Base-by-base conservation (phyloP, 257 asterid species). In the Penstemon eatonii region DNA sequence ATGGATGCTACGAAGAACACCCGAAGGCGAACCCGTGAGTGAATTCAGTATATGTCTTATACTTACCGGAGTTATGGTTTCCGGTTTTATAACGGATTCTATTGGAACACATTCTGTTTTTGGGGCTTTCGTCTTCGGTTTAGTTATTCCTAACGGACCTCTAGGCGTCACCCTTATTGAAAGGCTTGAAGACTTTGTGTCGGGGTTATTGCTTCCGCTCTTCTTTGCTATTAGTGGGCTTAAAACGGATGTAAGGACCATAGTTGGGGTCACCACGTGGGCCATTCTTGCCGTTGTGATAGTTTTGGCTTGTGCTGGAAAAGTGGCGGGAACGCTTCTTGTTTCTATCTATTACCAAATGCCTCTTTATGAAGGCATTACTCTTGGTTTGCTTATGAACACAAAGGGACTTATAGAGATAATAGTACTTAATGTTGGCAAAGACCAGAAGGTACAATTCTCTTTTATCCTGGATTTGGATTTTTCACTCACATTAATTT, bases 391-490 rank as follows among this genome's bases (percentile, higher is more conserved):
- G 64, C 91, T 94, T 70, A 89, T 94, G 99, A 94, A 94, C 66
- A 87, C 96, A 50, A 94, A 94, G 69, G 99, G 98, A n/a, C 95
- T 94, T 10, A 81, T 91, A 51, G 98, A 94, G 85, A 91, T 94
- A 85, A 94, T 94, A 63, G 91, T 91, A 10, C 96, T 94, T 70
- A 94, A 94, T 13, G 98, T 94, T n/a, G 98, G 98, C 10, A 91
- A 82, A 75, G 99, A 94, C 72, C 98, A 94, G 53, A 87, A 83
- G 88, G 98, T 90, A 79, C 41, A 25, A 8, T 37, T 46, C 38
- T 5, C 50, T 1, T 55, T n/a, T 15, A 4, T 43, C 6, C 37
- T 45, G 2, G 0, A 19, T 37, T 19, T 42, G 15, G 7, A 4
- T 12, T 9, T 46, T 56, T 19, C 41, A 39, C 45, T 6, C 8